phyloP scores from a whole-genome alignment of 441 rosid species.

The Gossypium schwendimanii region DNA sequence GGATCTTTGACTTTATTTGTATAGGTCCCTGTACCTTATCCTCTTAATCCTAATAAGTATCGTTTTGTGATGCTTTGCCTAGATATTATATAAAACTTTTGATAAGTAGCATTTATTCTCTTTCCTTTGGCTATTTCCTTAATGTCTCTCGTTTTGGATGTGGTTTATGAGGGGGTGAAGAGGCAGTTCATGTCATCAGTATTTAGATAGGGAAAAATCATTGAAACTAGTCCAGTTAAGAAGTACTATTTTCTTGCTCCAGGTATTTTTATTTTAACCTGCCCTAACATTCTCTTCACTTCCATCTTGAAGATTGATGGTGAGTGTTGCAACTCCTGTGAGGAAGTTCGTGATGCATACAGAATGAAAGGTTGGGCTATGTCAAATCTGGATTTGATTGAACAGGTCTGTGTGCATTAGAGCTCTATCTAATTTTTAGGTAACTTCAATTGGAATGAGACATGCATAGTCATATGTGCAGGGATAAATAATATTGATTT shows the following conservation, averaged over 20 bases:
- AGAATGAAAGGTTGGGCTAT: conserved; percentile 93
- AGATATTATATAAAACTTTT: neutral
- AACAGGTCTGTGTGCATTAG: conserved; percentile 54
- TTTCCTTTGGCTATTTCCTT: conserved; percentile 2
- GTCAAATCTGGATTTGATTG: conserved; percentile 70
- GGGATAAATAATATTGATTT: neutral
- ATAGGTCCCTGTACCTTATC: neutral
- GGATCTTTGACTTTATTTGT: conserved; percentile 2
- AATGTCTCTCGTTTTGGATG: neutral
- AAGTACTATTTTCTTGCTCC: neutral
- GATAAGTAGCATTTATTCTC: neutral
- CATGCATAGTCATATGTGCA: neutral
- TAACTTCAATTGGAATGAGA: neutral
- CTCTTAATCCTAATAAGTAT: neutral
- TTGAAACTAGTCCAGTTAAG: neutral
- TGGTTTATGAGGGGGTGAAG: neutral
- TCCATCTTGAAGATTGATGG: conserved; percentile 55
- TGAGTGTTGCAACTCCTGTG: conserved; percentile 83
- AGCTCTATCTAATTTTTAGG: conserved; percentile 3
- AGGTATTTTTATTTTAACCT: neutral
- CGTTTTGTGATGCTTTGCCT: neutral
- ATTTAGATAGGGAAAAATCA: neutral
- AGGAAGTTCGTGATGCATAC: conserved; percentile 96
- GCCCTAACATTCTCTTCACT: neutral
- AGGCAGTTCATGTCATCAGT: neutral